Evolutionary conservation across 768 basidiomycete species (phyloP), one percentile per base, ranked within the genome.

Genomic region (Termitomyces heimii): DNA sequence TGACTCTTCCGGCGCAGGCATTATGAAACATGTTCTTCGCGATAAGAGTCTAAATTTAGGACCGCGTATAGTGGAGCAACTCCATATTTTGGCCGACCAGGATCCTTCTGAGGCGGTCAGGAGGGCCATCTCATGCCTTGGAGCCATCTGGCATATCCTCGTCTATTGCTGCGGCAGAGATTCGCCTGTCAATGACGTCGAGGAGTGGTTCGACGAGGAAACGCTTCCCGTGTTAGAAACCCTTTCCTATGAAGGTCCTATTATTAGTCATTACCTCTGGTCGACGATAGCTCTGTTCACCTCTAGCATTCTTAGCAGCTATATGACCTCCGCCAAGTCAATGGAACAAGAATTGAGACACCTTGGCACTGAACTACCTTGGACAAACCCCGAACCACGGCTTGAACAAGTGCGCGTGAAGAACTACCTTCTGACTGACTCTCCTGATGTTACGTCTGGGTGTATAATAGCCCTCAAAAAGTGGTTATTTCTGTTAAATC

Each of bases 121-220:
- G 37, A 24, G 37, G 42, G 43, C 55, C 3, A 40, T 57, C 34
- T 47, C 42, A 31, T 62, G 59, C 32, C 54, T 60, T 18, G 39
- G 28, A n/a, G 50, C 62, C 35, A 55, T 60, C 43, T 62, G 62
- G 62, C 47, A 54, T 40, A 31, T 62, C 3, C 24, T 57, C 18
- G 49, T 53, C n/a, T 54, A 59, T 31, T 62, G 59, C 29, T 51
- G 53, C 32, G 10, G 34, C 16, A 22, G n/a, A 12, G 50, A 35
- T 22, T 24, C 29, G 8, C 39, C 54, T 1, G 28, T 29, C 8
- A 35, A 48, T 45, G 58, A 54, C 28, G 34, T 57, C 34, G 49
- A 55, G 31, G 40, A 50, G 13, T 62, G 58, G 61, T 60, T 62
- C n/a, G 20, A 60, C 39, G 56, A 60, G 22, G 59, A 60, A 44